phyloP scores from a whole-genome alignment of 2,329 filamentous ascomycete species.

The Rhytidhysteron rufulum region DNA sequence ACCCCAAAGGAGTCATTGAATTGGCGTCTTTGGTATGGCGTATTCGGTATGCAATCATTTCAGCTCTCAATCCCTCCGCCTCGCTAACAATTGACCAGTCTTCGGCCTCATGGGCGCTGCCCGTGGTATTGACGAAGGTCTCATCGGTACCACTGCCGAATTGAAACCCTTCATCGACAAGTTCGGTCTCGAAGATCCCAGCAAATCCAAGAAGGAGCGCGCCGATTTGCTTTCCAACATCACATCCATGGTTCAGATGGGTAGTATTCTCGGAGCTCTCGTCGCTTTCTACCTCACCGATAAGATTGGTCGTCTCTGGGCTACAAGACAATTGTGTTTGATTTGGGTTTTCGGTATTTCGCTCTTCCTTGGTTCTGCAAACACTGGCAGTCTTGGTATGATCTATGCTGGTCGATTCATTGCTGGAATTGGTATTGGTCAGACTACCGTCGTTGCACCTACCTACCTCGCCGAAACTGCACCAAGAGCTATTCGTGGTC shows the following conservation, averaged over 20 bases:
- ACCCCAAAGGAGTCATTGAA: constrained; percentile 71
- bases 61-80: not conserved
- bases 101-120: constrained; percentile 75
- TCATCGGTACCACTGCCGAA: constrained; percentile 64
- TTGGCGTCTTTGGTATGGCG: constrained; percentile 74
- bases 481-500: constrained; percentile 64
- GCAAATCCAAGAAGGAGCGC: constrained; percentile 23
- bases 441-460: constrained; percentile 65
- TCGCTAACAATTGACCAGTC: constrained; percentile 14
- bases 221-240: constrained; percentile 57
- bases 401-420: constrained; percentile 66
- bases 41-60: constrained; percentile 47
- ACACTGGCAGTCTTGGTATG: constrained; percentile 38
- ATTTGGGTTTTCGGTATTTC: constrained; percentile 40
- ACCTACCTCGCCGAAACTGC: constrained; percentile 72
- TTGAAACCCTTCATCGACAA: constrained; percentile 31
- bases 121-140: constrained; percentile 74
- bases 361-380: constrained; percentile 36
- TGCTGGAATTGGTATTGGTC: constrained; percentile 62
- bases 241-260: constrained; percentile 77
- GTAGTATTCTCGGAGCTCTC: constrained; percentile 67
- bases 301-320: constrained; percentile 41
- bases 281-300: constrained; percentile 53
- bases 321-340: constrained; percentile 39
- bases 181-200: constrained; percentile 32